Evolutionary conservation across 2,329 filamentous ascomycete species (phyloP), one percentile per base, ranked within the genome.

Genomic region (Sclerotinia subarctica): DNA sequence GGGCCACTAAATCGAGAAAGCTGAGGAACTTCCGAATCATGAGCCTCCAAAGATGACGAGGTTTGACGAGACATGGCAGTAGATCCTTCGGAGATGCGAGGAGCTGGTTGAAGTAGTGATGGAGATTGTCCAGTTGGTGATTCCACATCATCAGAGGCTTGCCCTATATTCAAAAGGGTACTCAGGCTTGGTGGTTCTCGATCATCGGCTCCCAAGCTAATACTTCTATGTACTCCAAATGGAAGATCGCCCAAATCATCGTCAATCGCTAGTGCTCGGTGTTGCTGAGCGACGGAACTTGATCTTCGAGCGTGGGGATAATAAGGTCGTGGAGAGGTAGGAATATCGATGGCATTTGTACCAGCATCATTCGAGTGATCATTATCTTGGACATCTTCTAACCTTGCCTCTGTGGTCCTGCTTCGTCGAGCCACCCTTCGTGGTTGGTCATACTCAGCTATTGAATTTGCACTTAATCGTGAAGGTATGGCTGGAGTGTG

Each of bases 401-500:
- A 44, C 54, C 68, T 69, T 15, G 70, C 64, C 38, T 76, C 72
- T 17, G 71, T 63, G 15, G 73, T 67, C 49, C 72, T 68, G 62
- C 66, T 74, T 19, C 71, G 72, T 47, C 70, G 68, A 66, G 69
- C 72, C 11, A 68, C 68, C 68, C 72, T 69, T 21, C 72, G 73
- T 64, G 74, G 76, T 62, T 78, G 77, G 44, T 77, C 73, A 75
- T 93, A 90, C 72, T 92, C 90, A 54, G 88, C 88, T 69, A 95
- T 92, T 64, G 92, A 95, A 76, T 96, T 94, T 71, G 95, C 93
- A 76, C 93, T 96, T 29, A 99, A 82, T n/a, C 95, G 87, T 10
- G 94, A 97, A 26, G 94, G 94, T 38, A 98, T 93, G 15, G 94
- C 93, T 5, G 95, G 95, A 0, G 93, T 96, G 76, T 98, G 94